Evolutionary conservation across 2,329 filamentous ascomycete species (phyloP), one percentile per base, ranked within the genome.

Genomic region (Trichoderma simmonsii): DNA sequence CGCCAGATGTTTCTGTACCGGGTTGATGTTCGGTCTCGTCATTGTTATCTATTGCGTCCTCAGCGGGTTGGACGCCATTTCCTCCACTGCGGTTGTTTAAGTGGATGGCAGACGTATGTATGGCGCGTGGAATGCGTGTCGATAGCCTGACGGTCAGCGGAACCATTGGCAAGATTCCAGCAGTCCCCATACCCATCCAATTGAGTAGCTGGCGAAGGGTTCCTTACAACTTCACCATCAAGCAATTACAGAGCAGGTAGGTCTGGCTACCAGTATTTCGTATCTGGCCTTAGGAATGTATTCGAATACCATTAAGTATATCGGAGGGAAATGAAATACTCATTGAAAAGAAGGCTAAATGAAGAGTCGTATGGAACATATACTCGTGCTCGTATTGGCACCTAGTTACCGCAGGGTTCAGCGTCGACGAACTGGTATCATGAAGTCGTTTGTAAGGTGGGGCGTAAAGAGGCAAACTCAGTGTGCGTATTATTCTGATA

Each of bases 11-110:
- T 56, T 81, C 80, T 26, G 77, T 76, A 26, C 76, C 75, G 21
- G 76, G 73, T 57, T 80, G 76, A 14, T 76, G 71, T 60, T 81
- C 79, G 14, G 72, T 34, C 28, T 79, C 76, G 32, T 77, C 78
- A 30, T 79, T 78, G 28, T 80, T 76, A 59, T 74, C 73, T 15
- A 76, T 72, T 14, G 74, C 48, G 8, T 79, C 78, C 6, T 78
- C 76, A 8, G 71, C 72, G 4, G 79, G 79, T 48, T 78, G 80
- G n/a, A 75, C 75, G 21, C 77, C 77, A 69, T 71, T 73, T 32
- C 60, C 61, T 43, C 71, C 71, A 28, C 54, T 73, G 39, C 61
- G 57, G 18, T 39, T 70, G 67, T 36, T 70, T 1, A 66, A 32
- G 4, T 66, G 54, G 34, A 60, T 30, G 18, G 65, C 65, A 39